A percentile compares a stretch with the other conserved stretches of the same genome.
Evolutionary conservation across 140 eudicot species (phyloP).

Genomic region (Bidens hawaiensis): DNA sequence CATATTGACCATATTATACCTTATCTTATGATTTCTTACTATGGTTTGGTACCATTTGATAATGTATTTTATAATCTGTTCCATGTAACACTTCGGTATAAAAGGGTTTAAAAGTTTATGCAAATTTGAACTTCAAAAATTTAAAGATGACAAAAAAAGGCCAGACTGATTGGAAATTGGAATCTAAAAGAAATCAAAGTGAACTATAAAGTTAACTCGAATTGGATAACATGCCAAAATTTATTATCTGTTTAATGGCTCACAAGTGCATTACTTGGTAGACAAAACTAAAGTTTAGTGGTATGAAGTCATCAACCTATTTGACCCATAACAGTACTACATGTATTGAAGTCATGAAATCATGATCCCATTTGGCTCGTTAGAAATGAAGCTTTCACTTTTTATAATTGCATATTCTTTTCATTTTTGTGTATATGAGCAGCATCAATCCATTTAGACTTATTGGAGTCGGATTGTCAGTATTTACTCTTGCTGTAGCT

Average conservation of each 20-base stretch:
- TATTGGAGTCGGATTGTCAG: slow-evolving; percentile 75
- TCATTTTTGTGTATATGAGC: slow-evolving; percentile 18
- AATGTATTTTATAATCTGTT: neutral
- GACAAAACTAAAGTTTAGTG: neutral
- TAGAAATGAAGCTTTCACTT: neutral
- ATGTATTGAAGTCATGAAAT: neutral
- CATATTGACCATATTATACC: neutral
- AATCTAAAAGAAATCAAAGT: neutral
- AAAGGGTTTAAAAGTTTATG: neutral
- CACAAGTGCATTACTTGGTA: neutral
- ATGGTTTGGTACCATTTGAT: neutral
- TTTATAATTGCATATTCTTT: neutral
- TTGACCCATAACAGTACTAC: neutral
- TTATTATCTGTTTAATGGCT: neutral
- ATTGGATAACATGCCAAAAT: neutral
- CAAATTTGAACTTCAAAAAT: neutral
- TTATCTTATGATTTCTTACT: neutral
- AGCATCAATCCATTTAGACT: slow-evolving; percentile 84
- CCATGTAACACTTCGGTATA: neutral
- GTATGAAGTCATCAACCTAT: neutral
- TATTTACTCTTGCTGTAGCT: slow-evolving; percentile 65
- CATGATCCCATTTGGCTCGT: neutral
- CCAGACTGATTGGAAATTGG: neutral
- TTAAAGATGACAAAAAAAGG: neutral
- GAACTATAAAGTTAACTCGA: neutral